Evolutionary conservation across 1,284 basidiomycete genomes (phyloP).

Genomic region (Cryptococcus hybrid): DNA sequence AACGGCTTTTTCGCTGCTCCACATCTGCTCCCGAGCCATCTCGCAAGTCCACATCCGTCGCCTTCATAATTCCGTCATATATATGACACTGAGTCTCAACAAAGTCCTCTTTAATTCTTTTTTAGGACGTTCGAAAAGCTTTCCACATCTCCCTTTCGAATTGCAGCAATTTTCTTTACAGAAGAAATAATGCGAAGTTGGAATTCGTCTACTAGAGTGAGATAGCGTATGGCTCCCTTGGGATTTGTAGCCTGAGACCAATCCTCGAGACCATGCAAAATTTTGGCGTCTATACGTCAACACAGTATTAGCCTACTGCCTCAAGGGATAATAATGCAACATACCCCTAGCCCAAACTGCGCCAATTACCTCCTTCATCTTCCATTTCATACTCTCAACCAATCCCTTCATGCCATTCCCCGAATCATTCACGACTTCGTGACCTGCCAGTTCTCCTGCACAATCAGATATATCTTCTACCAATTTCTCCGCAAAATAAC

Average conservation of each 20-base stretch:
- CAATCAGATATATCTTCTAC: constrained; percentile 82
- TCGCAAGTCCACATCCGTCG: constrained; percentile 55
- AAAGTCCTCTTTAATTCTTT: constrained; percentile 81
- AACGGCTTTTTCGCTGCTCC: not conserved
- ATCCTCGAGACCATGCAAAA: constrained; percentile 81
- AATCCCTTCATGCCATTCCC: constrained; percentile 66
- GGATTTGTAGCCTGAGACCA: constrained; percentile 64
- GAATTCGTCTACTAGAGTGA: constrained; percentile 75
- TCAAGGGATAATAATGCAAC: constrained; percentile 55
- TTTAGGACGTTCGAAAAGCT: constrained; percentile 43
- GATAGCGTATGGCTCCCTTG: constrained; percentile 55
- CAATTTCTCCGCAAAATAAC: constrained; percentile 74
- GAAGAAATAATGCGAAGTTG: constrained; percentile 77
- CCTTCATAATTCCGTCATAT: constrained; percentile 80
- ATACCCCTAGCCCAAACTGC: constrained; percentile 67
- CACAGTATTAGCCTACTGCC: constrained; percentile 40
- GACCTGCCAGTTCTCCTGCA: constrained; percentile 71
- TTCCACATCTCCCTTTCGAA: constrained; percentile 17
- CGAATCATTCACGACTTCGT: constrained; percentile 78
- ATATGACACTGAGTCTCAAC: constrained; percentile 85
- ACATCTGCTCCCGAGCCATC: not conserved
- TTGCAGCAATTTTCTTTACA: constrained; percentile 70
- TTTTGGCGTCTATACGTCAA: constrained; percentile 61
- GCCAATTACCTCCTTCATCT: constrained; percentile 79
- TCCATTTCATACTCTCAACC: constrained; percentile 80